phyloP scores from a whole-genome alignment of 306 rosid species.

The Trifolium pratense region DNA sequence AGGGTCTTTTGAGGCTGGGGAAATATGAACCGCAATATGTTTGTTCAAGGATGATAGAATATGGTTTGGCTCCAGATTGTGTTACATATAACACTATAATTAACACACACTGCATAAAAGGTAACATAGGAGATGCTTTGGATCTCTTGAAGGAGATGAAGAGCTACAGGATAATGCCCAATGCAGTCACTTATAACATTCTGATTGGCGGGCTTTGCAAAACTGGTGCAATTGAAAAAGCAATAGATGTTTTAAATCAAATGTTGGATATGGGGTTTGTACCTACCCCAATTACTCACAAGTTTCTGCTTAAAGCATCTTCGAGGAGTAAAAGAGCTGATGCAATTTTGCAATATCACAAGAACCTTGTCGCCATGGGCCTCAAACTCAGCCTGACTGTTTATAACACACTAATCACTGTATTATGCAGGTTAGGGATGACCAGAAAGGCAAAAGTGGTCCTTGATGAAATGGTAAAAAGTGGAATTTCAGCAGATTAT shows the following conservation, averaged over 20 bases:
- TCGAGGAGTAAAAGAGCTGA: slow-evolving; percentile 67
- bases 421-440: slow-evolving; percentile 84
- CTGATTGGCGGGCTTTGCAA: slow-evolving; percentile 75
- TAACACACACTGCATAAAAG: slow-evolving; percentile 64
- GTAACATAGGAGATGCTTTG: slow-evolving; percentile 62
- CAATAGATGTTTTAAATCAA: slow-evolving; percentile 62
- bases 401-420: slow-evolving; percentile 69
- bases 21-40: slow-evolving; percentile 70
- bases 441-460: slow-evolving; percentile 73
- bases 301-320: slow-evolving; percentile 62
- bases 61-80: slow-evolving; percentile 78
- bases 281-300: slow-evolving; percentile 61
- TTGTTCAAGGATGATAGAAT: slow-evolving; percentile 65
- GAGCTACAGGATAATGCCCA: slow-evolving; percentile 63
- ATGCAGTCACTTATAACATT: slow-evolving; percentile 59
- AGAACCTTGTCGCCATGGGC: slow-evolving; percentile 66
- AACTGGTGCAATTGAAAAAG: slow-evolving; percentile 63
- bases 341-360: slow-evolving; percentile 66
- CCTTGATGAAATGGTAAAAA: slow-evolving; percentile 60
- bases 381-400: slow-evolving; percentile 61
- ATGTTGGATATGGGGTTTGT: slow-evolving; percentile 61
- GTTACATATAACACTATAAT: slow-evolving; percentile 81
- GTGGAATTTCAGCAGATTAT: slow-evolving; percentile 62
- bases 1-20: slow-evolving; percentile 74
- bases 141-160: slow-evolving; percentile 82